Base-by-base conservation (phyloP, 495 filamentous ascomycete species). In the Apodospora peruviana region DNA sequence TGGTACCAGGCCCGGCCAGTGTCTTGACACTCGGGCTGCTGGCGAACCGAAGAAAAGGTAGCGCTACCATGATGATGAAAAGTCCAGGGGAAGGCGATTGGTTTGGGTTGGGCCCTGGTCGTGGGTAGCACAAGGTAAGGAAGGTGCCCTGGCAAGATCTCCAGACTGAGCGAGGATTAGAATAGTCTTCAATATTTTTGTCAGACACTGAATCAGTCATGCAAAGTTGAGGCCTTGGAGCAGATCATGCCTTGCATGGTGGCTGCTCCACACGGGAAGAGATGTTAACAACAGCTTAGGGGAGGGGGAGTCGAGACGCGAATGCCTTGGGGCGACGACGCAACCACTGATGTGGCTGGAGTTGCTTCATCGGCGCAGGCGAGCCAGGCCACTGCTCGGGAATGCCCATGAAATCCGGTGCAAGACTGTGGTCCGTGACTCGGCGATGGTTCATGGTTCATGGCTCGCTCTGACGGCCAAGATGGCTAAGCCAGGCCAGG, bases 171-270 rank as follows among this genome's bases (percentile, higher is more conserved):
- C 24, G 19, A 36, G 29, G 32, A 25, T 19, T 7, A 32, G 45
- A 40, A 36, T 39, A 17, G 40, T 18, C 32, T 5, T 39, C 21
- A 21, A 17, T 40, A 14, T 23, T 32, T 27, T 41, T 40, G 25
- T 29, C n/a, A 12, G 25, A 24, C 22, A 2, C 3, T 14, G 5
- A 12, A 14, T 20, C 39, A 23, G 22, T 24, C 32, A 46, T 36
- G n/a, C n/a, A n/a, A n/a, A n/a, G n/a, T n/a, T n/a, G n/a, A n/a
- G n/a, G 19, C 12, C 20, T 29, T 25, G 34, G 35, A 23, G 45
- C 14, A 53, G 51, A 53, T 49, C 45, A 45, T 42, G 45, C 38
- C 34, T 40, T 49, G 51, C 51, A 53, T 49, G 45, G 25, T 19
- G 32, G 19, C 21, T 11, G 17, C n/a, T 27, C 40, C 23, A 27